Base-by-base conservation (phyloP, 805 yeast species). In the Candida palmyrensis region DNA sequence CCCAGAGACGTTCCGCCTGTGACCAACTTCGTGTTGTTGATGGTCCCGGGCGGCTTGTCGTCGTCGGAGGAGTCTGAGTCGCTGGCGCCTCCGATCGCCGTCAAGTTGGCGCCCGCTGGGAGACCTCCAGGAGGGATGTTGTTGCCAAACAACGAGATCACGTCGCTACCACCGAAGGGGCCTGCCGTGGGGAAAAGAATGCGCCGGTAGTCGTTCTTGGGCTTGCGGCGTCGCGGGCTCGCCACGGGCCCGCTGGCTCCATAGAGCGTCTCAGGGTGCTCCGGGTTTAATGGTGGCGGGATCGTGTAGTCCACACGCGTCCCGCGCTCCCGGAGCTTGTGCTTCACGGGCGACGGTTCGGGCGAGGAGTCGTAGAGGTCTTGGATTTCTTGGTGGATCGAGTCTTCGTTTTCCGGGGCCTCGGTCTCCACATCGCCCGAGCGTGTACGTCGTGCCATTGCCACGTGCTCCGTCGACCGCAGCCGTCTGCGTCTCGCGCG, bases 91-190 rank as follows among this genome's bases (percentile, higher is more conserved):
- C 68, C 62, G 43, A 55, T 46, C 18, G 66, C 58, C 17, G 59
- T 46, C 41, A 55, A 36, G 39, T 40, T 43, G n/a, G 43, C 12
- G 27, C 35, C 52, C 28, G 52, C 47, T 2, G 70, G 65, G 5
- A 61, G 60, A 1, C 72, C 69, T 5, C 66, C 68, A 1, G 74
- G 73, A 4, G 85, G 78, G 16, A 69, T 65, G 37, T 77, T 76
- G 29, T 74, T 71, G 5, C 92, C 89, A 56, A 88, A 87, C 19
- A 90, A 62, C 0, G 96, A 82, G 6, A 79, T 73, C 1, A 87
- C 95, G 52, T 90, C 97, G 40, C 90, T 81, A 15, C 98, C 98
- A 18, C 98, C 98, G 66, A 90, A 90, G 2, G 98, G 98, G 0
- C 98, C 98, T 11, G 88, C 87, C 0, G 96, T 90, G 5, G 96